Evolutionary conservation across 805 yeast genomes (phyloP), one percentile per base, ranked within the genome.

Genomic region (Lachancea meyersii): DNA sequence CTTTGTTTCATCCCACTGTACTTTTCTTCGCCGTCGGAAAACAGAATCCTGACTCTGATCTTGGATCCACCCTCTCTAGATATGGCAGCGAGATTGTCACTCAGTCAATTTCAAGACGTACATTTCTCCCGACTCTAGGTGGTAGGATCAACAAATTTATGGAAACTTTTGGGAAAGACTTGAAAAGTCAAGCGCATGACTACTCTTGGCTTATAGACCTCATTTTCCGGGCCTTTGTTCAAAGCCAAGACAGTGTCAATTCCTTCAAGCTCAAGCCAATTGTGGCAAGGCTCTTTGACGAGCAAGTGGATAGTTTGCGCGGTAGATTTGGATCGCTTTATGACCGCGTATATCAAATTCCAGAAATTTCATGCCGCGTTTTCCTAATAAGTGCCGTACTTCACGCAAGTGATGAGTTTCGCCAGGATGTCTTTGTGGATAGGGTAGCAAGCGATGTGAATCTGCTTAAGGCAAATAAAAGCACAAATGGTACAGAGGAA

Each of bases 401-500:
- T 3, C 56, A 70, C 5, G 41, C 57, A n/a, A 51, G 59, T 2
- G 30, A 42, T 6, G 16, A 11, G 2, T 57, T 61, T 31, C 56
- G 53, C 14, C 46, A 47, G 6, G 47, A 48, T n/a, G 53, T 59
- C 35, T 49, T 64, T 14, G 21, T 46, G 0, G n/a, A 44, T 2
- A 41, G 58, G 5, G 19, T 57, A 2, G 32, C 68, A 23, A 67
- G 67, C 10, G 57, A 59, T 6, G 71, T 69, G 48, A 67, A 70
- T 30, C 57, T 84, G 3, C 61, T 79, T 31, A 52, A 57, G 1
- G 81, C 83, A 2, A 52, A 64, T 23, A 78, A 73, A 53, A 69
- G 76, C 32, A 74, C 77, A 0, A 93, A 85, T 54, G 84, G 86
- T 0, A 64, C 65, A 6, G 95, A 86, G 56, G 93, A 85, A 54